phyloP scores from a whole-genome alignment of 495 filamentous ascomycete genomes.

The Penicillium salamii region DNA sequence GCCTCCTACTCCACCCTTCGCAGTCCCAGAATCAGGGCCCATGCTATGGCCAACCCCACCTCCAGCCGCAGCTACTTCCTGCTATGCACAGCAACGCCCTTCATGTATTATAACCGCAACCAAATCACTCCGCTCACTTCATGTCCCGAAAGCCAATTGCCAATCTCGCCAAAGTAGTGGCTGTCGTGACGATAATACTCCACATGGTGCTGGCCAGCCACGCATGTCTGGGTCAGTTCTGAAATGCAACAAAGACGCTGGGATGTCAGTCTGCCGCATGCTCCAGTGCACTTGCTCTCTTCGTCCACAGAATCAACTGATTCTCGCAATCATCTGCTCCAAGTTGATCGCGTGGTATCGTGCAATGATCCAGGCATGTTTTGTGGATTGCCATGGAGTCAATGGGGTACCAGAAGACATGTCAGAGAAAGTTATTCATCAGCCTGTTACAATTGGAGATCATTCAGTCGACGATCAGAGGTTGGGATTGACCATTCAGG shows the following conservation, averaged over 20 bases:
- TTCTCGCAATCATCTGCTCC: conserved; percentile 5
- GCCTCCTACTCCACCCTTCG: background rate
- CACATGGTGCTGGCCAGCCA: background rate
- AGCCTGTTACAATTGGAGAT: conserved; percentile 8
- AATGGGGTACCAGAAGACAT: background rate
- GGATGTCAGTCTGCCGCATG: conserved; percentile 10
- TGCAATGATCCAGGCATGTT: conserved; percentile 5
- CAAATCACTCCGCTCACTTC: conserved; percentile 4
- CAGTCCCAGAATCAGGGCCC: background rate
- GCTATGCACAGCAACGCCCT: background rate
- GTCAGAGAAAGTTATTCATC: background rate
- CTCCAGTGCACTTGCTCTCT: conserved; percentile 9
- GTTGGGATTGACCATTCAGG: background rate
- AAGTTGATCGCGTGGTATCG: conserved; percentile 1
- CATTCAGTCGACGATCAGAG: conserved; percentile 3
- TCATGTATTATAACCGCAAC: conserved; percentile 10
- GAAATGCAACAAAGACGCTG: conserved; percentile 6
- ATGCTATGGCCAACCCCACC: background rate
- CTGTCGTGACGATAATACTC: background rate
- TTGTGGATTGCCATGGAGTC: background rate
- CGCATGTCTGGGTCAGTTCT: conserved; percentile 10
- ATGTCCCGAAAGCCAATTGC: conserved; percentile 3
- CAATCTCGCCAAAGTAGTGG: background rate
- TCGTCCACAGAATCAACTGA: conserved; percentile 7
- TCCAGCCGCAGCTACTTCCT: background rate